phyloP scores from a whole-genome alignment of 441 rosid species.

The Populus trichocarpa region DNA sequence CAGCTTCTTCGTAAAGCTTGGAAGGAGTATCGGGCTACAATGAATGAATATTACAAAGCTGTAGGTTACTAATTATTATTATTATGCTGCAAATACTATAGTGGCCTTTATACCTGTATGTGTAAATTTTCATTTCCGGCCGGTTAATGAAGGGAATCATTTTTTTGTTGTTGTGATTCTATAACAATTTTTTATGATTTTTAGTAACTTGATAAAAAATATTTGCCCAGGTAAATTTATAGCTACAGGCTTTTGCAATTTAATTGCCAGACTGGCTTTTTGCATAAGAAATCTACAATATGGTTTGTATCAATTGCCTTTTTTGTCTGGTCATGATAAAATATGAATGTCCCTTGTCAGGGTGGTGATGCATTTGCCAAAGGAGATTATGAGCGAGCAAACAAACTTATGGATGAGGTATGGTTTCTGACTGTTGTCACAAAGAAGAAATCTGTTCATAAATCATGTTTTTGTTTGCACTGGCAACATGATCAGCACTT shows the following conservation, averaged over 20 bases:
- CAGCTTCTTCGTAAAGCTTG: conserved; percentile 57
- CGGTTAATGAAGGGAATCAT: neutral
- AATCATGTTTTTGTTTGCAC: neutral
- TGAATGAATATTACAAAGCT: conserved; percentile 53
- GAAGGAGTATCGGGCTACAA: conserved; percentile 42
- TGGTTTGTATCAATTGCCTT: neutral
- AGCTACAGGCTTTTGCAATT: neutral
- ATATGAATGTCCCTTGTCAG: conserved; percentile 30
- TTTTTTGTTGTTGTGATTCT: neutral
- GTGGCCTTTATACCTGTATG: neutral
- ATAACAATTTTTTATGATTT: neutral
- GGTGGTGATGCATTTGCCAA: conserved; percentile 45
- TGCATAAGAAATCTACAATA: neutral
- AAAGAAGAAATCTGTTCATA: neutral
- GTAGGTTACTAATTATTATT: conserved; percentile 31
- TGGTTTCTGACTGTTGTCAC: neutral
- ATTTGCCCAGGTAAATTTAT: neutral
- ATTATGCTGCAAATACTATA: neutral
- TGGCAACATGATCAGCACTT: conserved; percentile 9
- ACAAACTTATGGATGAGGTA: conserved; percentile 50
- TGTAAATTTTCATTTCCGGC: neutral
- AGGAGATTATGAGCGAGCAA: conserved; percentile 41
- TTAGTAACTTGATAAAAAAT: neutral
- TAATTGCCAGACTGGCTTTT: neutral
- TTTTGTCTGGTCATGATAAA: neutral